Evolutionary conservation across 768 basidiomycete species (phyloP), one percentile per base, ranked within the genome.

Genomic region (Hortiboletus campestris): DNA sequence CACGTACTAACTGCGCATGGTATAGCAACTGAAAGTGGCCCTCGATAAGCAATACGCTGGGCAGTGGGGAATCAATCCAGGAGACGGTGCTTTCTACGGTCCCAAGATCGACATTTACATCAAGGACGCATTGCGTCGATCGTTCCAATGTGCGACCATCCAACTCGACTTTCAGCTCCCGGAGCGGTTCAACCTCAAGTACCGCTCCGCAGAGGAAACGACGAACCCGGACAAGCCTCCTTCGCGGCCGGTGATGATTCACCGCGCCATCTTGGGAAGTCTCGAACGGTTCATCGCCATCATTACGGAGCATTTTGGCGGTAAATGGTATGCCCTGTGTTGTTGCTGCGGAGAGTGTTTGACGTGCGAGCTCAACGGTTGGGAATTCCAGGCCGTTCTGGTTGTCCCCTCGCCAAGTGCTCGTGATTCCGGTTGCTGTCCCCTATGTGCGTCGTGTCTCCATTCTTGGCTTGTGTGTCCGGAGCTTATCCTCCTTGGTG

Each of bases 121-220:
- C 69, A 84, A 85, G 25, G 97, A 99, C 65, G 95, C 97, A 1
- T 79, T 98, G 22, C 84, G 81, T 36, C 86, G 97, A 44, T 92
- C 93, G 22, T 96, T 94, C 85, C 97, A 99, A 73, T 98, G 96
- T 66, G 97, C 94, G 39, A 98, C 97, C 2, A 98, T 98, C 72
- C 91, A 98, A 75, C 89, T 99, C 55, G 96, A 98, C 76, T 99
- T 98, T 84, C 94, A 99, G 73, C 84, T 99, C 2, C 97, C 97
- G 11, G 88, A 97, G 66, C 88, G 93, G 40, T 98, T 98, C 82
- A 89, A 97, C 72, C 82, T 98, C 61, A 89, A 89, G 68, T 98
- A 94, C 76, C 89, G 93, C 38, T 80, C 86, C 2, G 80, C 86
- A 25, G 88, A 88, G 50, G 79, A 83, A 34, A 63, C 31, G 67